These are phyloP conservation scores for Plasmodium falciparum DNA, from an alignment of 169 alveolate genomes.

Conservation along the genomic window DNA sequence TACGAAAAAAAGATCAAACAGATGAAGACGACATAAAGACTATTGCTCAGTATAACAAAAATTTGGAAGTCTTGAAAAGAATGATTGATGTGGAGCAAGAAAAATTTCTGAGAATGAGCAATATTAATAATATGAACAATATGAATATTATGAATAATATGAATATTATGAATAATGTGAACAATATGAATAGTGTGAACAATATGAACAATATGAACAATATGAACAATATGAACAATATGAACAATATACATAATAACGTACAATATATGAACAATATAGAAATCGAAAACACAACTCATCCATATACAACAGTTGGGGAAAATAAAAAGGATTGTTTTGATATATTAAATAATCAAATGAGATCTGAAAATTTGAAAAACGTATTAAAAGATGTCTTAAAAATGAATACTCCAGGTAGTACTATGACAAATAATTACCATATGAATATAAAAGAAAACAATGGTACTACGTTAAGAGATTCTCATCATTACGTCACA, in stretches of 20 bases:
- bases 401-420: not conserved
- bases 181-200: not conserved
- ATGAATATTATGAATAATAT: too few species aligned
- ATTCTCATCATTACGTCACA: not conserved
- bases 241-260: not conserved
- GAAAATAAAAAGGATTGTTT: constrained; percentile 7
- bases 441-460: too few species aligned
- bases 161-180: not conserved
- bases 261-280: not conserved
- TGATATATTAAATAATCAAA: not conserved
- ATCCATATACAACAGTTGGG: not conserved
- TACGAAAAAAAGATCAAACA: too few species aligned
- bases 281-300: not conserved
- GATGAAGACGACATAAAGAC: too few species aligned
- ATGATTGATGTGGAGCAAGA: too few species aligned
- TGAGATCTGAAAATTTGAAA: constrained; percentile 4
- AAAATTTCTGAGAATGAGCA: too few species aligned
- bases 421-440: not conserved
- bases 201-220: too few species aligned
- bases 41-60: too few species aligned
- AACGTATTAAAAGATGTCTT: constrained; percentile 4
- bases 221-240: too few species aligned
- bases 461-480: too few species aligned
- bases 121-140: too few species aligned
- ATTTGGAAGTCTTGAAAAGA: too few species aligned